These are phyloP conservation scores for Platanus orientalis DNA, from an alignment of 164 flowering plant species.

Conservation along the genomic window DNA sequence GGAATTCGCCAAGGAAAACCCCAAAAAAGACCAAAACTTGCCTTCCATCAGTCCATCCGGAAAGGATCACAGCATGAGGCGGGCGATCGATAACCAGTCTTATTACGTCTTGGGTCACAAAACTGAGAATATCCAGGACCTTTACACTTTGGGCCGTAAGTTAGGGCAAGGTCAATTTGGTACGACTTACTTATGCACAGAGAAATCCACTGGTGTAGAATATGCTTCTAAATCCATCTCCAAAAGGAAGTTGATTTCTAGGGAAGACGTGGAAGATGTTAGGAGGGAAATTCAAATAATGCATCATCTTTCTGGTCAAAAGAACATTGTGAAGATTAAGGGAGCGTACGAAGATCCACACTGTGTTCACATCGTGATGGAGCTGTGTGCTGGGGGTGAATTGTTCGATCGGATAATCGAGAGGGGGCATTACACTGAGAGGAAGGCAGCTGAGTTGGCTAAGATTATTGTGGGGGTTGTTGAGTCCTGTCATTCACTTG, in stretches of 20 bases:
- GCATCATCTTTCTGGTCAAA: conserved; percentile 92
- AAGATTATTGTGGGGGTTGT: conserved; percentile 85
- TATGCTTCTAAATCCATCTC: conserved; percentile 87
- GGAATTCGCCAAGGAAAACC: conserved; percentile 35
- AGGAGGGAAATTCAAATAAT: conserved; percentile 92
- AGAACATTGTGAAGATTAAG: conserved; percentile 72
- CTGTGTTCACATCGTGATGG: conserved; percentile 88
- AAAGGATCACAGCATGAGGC: conserved; percentile 55
- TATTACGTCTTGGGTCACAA: conserved; percentile 79
- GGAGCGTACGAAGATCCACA: conserved; percentile 80
- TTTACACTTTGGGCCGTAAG: conserved; percentile 75
- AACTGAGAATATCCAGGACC: conserved; percentile 78
- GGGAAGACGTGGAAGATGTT: conserved; percentile 86
- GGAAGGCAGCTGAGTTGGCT: conserved; percentile 85
- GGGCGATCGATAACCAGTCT: conserved; percentile 49
- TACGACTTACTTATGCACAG: conserved; percentile 73
- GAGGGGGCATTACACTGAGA: conserved; percentile 82
- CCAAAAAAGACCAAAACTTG: conserved; percentile 23
- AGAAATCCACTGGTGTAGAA: conserved; percentile 52
- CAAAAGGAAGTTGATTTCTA: conserved; percentile 81
- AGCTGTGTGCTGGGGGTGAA: conserved; percentile 79
- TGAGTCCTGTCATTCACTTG: conserved; percentile 87
- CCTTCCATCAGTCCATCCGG: conserved; percentile 22
- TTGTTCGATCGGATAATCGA: conserved; percentile 85
- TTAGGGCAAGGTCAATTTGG: conserved; percentile 96